These are phyloP conservation scores for Vicia faba DNA, from an alignment of 306 rosid genomes.

Conservation along the genomic window DNA sequence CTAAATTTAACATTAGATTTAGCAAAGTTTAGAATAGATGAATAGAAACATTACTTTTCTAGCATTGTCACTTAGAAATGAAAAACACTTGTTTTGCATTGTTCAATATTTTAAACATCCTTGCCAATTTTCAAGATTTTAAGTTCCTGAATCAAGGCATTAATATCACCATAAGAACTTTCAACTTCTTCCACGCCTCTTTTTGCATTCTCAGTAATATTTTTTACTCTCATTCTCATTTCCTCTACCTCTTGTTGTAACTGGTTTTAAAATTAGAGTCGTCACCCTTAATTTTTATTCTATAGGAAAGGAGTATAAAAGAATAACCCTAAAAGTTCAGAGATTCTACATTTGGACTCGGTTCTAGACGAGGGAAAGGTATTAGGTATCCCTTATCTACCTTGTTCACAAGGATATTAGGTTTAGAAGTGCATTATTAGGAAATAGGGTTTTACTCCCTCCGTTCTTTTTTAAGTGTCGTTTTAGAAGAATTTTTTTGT, in stretches of 20 bases:
- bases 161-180: conserved; percentile 43
- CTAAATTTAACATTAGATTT: neutral
- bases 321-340: too few relatives aligned
- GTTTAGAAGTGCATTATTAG: too few relatives aligned
- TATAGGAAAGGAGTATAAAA: too few relatives aligned
- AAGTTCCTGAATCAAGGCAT: conserved; percentile 53
- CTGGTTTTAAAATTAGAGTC: too few relatives aligned
- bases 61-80: neutral
- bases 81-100: neutral
- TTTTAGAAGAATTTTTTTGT: too few relatives aligned
- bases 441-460: too few relatives aligned
- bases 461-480: too few relatives aligned
- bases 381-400: too few relatives aligned
- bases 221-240: conserved; percentile 51
- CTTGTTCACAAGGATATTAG: too few relatives aligned
- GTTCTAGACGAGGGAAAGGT: too few relatives aligned
- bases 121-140: neutral
- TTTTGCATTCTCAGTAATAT: conserved; percentile 44
- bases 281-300: too few relatives aligned
- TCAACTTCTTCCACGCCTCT: conserved; percentile 61
- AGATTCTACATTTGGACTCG: too few relatives aligned
- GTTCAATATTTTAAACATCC: neutral
- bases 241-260: conserved; percentile 48
- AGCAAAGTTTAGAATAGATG: neutral
- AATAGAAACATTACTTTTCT: neutral